phyloP scores from a whole-genome alignment of 345 rosid genomes.

The Euphorbia pulcherrima region DNA sequence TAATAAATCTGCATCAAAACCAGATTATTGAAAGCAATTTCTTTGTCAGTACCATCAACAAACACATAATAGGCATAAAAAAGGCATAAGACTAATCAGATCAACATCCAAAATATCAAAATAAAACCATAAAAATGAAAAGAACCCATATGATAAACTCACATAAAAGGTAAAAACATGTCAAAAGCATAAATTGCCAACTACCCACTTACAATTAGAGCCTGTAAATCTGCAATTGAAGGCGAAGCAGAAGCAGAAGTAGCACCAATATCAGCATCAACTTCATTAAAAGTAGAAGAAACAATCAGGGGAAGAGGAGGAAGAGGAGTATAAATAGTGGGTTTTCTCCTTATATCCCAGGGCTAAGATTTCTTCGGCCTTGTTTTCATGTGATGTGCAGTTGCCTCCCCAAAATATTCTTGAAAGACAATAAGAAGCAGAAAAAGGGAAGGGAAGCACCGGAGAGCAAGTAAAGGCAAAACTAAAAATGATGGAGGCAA shows the following conservation, averaged over 20 bases:
- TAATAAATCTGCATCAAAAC: neutral
- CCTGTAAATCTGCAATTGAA: slow-evolving; percentile 14
- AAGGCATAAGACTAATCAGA: neutral
- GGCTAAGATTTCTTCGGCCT: too few species aligned
- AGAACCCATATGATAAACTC: slow-evolving; percentile 5
- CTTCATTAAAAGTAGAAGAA: neutral
- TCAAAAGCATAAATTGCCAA: slow-evolving; percentile 12
- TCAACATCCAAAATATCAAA: neutral
- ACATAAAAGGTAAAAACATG: slow-evolving; percentile 5
- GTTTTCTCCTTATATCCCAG: too few species aligned
- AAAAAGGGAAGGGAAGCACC: too few species aligned
- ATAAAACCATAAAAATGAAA: slow-evolving; percentile 1
- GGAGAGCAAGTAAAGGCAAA: too few species aligned
- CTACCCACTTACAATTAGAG: slow-evolving; percentile 28
- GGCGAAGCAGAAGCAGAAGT: slow-evolving; percentile 14
- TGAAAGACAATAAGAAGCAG: too few species aligned
- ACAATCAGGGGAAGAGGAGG: slow-evolving; percentile 51
- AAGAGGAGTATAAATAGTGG: too few species aligned
- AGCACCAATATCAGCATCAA: neutral
- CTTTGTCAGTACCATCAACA: neutral
- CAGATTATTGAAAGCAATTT: neutral
- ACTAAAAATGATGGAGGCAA: too few species aligned
- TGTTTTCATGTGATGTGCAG: too few species aligned
- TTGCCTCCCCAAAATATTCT: too few species aligned
- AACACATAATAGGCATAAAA: neutral